Evolutionary conservation across 2,329 filamentous ascomycete genomes (phyloP), one percentile per base, ranked within the genome.

Genomic region (Pezicula radicicola): DNA sequence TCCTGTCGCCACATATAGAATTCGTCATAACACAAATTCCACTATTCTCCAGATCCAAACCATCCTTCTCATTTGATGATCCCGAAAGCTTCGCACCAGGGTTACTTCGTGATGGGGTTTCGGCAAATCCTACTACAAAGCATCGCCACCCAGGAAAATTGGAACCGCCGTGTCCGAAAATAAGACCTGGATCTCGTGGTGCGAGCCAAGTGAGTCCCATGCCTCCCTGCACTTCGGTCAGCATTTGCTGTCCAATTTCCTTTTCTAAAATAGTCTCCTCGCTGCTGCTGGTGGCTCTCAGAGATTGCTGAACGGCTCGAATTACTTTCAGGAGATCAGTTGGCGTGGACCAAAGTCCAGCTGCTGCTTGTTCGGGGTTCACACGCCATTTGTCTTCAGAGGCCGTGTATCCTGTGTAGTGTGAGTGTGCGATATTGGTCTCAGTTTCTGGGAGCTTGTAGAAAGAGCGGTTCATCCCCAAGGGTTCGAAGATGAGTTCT

Each of bases 11-110:
- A 6, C 13, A 13, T 16, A 27, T 25, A 25, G 48, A 50, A 19
- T 44, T 50, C 15, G 48, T 50, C 48, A 50, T 50, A 25, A 50
- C 41, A 13, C 15, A 43, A 44, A 50, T 50, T n/a, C 40, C 48
- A 35, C 48, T 43, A 33, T 44, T 25, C 37, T 9, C 10, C 15
- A 37, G 35, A 13, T 49, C 46, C 21, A 19, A 21, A 10, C 10
- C 19, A n/a, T 42, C 19, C 27, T 30, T n/a, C 21, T 3, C 30
- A 33, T 13, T 13, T 33, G 30, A 33, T 13, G 12, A 10, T 33
- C 19, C 21, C 18, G 12, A 2, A 3, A 10, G 10, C 21, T 35
- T 30, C 15, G 21, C 27, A 25, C 36, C 7, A 21, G 15, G 15
- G 33, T 13, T 12, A 33, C 30, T 33, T 33, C 30, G 30, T 13